These are phyloP conservation scores for Penicillium polonicum DNA, from an alignment of 2,329 filamentous ascomycete genomes.

Conservation along the genomic window DNA sequence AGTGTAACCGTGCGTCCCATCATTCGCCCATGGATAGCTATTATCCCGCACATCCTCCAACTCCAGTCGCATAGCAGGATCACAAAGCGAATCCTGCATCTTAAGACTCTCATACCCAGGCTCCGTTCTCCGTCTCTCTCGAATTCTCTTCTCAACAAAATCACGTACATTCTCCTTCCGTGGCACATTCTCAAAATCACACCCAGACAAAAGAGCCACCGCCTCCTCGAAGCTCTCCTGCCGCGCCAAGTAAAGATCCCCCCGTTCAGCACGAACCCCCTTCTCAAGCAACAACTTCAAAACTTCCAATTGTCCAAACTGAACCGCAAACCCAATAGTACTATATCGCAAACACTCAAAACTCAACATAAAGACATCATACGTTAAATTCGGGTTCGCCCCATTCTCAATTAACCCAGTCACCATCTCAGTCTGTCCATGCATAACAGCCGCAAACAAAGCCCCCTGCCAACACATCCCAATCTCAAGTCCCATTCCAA, in stretches of 20 bases:
- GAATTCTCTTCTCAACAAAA: background rate
- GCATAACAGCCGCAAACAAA: background rate
- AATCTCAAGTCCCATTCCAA: no score
- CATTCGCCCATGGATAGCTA: background rate
- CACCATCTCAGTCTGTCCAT: background rate
- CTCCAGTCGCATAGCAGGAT: background rate
- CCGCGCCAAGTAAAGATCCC: background rate
- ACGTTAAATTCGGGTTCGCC: background rate
- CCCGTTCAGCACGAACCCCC: background rate
- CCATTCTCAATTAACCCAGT: background rate
- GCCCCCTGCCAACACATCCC: no score
- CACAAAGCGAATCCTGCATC: background rate
- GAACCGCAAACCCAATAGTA: background rate
- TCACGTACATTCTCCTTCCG: background rate
- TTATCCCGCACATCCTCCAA: background rate
- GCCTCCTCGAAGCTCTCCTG: background rate
- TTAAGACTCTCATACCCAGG: background rate
- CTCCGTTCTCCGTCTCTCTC: background rate
- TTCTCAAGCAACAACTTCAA: background rate
- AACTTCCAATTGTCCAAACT: background rate
- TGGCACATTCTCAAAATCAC: background rate
- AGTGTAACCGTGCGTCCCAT: background rate
- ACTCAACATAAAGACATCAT: background rate
- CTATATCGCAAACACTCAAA: background rate
- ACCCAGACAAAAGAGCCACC: background rate